Evolutionary conservation across 768 basidiomycete genomes (phyloP).

Genomic region (Tulasnella sp.): DNA sequence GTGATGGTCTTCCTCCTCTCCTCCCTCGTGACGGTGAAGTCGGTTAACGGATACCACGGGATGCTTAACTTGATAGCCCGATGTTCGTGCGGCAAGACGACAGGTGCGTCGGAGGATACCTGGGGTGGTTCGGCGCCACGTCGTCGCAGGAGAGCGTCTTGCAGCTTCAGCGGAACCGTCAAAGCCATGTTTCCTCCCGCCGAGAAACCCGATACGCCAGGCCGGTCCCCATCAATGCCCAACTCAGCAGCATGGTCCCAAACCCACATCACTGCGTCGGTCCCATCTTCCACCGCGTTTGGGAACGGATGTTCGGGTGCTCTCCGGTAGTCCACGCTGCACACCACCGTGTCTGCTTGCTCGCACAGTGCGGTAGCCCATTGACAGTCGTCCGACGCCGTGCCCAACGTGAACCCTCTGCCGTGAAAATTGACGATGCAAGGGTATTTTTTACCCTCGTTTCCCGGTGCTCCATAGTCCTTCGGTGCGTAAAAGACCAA

Average conservation of each 20-base stretch:
- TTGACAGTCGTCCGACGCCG: conserved; percentile 31
- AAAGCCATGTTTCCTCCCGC: conserved; percentile 42
- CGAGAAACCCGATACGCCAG: conserved; percentile 71
- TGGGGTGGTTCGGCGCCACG: conserved; percentile 44
- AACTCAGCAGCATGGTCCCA: conserved; percentile 49
- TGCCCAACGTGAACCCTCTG: conserved; percentile 1
- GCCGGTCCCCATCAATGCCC: conserved; percentile 47
- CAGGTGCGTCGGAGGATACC: conserved; percentile 55
- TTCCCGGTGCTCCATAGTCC: background rate
- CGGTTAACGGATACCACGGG: conserved; percentile 5
- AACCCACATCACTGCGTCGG: conserved; percentile 65
- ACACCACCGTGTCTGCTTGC: conserved; percentile 53
- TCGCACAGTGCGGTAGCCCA: conserved; percentile 27
- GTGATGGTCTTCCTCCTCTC: conserved; percentile 38
- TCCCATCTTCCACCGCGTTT: conserved; percentile 63
- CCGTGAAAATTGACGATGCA: conserved; percentile 28
- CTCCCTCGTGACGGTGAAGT: conserved; percentile 32
- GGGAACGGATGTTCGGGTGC: conserved; percentile 70
- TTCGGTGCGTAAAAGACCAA: conserved; percentile 26
- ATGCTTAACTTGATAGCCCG: background rate
- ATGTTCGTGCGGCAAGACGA: conserved; percentile 50
- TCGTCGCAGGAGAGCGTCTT: background rate
- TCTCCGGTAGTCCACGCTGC: conserved; percentile 67
- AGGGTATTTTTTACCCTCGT: conserved; percentile 2
- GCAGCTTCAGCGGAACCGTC: background rate